phyloP scores from a whole-genome alignment of 768 basidiomycete species.

The Mycena belliarum region DNA sequence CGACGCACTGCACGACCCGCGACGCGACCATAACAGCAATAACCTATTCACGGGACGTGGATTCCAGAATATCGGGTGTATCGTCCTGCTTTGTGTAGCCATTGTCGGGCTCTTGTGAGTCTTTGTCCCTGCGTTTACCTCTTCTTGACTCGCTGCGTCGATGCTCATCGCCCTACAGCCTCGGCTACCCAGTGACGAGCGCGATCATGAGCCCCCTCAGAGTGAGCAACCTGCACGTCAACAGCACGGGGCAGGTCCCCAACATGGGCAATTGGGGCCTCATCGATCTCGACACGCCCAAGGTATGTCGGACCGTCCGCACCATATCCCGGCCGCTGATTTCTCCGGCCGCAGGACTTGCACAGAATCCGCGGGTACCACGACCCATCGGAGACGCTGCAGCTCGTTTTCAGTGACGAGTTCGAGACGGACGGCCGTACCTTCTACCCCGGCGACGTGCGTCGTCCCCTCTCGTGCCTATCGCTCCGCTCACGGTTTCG shows the following conservation, averaged over 20 bases:
- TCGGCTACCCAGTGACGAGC: too few species aligned
- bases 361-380: constrained; percentile 34
- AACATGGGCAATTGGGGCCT: constrained; percentile 14
- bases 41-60: not conserved
- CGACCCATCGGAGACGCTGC: constrained; percentile 31
- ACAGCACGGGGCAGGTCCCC: not conserved
- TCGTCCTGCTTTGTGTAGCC: constrained; percentile 5
- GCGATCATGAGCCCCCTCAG: constrained; percentile 1
- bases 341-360: too few species aligned
- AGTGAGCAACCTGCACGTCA: not conserved
- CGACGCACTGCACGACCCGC: constrained; percentile 14
- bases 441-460: constrained; percentile 83
- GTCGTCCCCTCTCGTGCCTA: constrained; percentile 72
- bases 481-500: constrained; percentile 29
- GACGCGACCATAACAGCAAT: not conserved
- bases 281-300: constrained; percentile 56
- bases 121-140: too few species aligned
- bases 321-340: too few species aligned
- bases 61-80: constrained; percentile 6
- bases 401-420: constrained; percentile 79
- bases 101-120: too few species aligned
- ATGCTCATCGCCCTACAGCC: too few species aligned
- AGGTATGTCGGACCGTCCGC: too few species aligned
- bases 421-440: constrained; percentile 75
- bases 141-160: too few species aligned